These are phyloP conservation scores for Penicillium roqueforti DNA, from an alignment of 495 filamentous ascomycete genomes.

Conservation along the genomic window DNA sequence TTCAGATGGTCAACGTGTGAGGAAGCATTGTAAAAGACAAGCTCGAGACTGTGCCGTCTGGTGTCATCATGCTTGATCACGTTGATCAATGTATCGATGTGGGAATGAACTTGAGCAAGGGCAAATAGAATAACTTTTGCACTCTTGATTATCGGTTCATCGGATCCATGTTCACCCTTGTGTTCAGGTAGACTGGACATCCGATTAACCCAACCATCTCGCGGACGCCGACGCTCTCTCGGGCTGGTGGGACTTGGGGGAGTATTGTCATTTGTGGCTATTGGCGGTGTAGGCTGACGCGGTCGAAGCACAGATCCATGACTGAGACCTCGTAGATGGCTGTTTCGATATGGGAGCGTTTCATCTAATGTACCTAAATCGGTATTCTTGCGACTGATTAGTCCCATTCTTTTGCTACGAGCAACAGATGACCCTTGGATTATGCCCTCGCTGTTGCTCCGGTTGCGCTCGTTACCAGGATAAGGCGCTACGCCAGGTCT, in stretches of 20 bases:
- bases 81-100: slow-evolving; percentile 67
- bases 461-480: slow-evolving; percentile 67
- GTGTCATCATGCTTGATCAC: slow-evolving; percentile 64
- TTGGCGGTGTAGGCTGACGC: slow-evolving; percentile 37
- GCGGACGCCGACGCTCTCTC: slow-evolving; percentile 49
- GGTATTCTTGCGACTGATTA: slow-evolving; percentile 69
- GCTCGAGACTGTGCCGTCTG: slow-evolving; percentile 67
- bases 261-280: slow-evolving; percentile 37
- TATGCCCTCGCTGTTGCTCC: slow-evolving; percentile 87
- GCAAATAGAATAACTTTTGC: slow-evolving; percentile 87
- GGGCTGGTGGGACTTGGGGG: slow-evolving; percentile 55
- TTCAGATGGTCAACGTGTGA: slow-evolving; percentile 71
- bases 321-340: slow-evolving; percentile 76
- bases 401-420: slow-evolving; percentile 75
- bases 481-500: slow-evolving; percentile 68
- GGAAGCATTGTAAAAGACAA: slow-evolving; percentile 73
- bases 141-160: slow-evolving; percentile 67
- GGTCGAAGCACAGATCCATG: slow-evolving; percentile 72
- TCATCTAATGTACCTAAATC: slow-evolving; percentile 77
- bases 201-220: slow-evolving; percentile 61
- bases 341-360: slow-evolving; percentile 64
- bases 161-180: slow-evolving; percentile 56
- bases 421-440: slow-evolving; percentile 54
- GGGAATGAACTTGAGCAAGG: slow-evolving; percentile 73
- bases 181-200: slow-evolving; percentile 82